Conservation (phyloP, 129 eudicot genomes). For the Artemisia tridentata region DNA sequence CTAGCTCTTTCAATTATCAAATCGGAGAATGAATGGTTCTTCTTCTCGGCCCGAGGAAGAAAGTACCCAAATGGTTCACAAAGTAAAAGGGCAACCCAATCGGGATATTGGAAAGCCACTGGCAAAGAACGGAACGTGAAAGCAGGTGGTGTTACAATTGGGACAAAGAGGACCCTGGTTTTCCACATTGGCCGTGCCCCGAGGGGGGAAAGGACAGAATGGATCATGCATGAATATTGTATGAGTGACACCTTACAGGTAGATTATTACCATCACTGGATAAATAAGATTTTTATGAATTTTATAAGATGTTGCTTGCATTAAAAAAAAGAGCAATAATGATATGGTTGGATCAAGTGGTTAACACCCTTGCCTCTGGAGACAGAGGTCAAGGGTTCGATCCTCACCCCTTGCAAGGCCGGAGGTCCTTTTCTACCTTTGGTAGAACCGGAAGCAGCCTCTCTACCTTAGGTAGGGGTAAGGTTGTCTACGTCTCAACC, state of each 20-base stretch:
- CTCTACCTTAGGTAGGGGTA: too few relatives aligned
- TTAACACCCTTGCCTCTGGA: too few relatives aligned
- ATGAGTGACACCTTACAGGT: constrained; percentile 72
- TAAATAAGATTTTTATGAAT: background rate
- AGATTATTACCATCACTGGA: constrained; percentile 3
- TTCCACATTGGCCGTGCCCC: constrained; percentile 97
- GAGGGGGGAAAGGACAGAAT: constrained; percentile 85
- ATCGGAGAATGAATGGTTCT: constrained; percentile 91
- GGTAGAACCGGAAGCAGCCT: too few relatives aligned
- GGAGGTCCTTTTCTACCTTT: too few relatives aligned
- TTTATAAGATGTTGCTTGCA: background rate
- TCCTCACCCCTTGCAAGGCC: too few relatives aligned
- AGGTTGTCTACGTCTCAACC: too few relatives aligned
- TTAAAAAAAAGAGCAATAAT: background rate
- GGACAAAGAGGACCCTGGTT: constrained; percentile 93
- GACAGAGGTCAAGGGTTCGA: too few relatives aligned
- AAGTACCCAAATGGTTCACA: constrained; percentile 94
- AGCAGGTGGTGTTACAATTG: constrained; percentile 57
- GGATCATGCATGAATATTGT: constrained; percentile 98
- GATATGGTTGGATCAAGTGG: too few relatives aligned
- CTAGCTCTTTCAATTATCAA: constrained; percentile 66
- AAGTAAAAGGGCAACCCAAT: constrained; percentile 78
- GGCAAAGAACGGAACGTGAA: constrained; percentile 87
- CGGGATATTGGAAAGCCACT: constrained; percentile 96
- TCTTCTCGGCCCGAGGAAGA: constrained; percentile 84